Evolutionary conservation across 2,329 filamentous ascomycete genomes (phyloP).

Genomic region (Apiospora phragmitis): DNA sequence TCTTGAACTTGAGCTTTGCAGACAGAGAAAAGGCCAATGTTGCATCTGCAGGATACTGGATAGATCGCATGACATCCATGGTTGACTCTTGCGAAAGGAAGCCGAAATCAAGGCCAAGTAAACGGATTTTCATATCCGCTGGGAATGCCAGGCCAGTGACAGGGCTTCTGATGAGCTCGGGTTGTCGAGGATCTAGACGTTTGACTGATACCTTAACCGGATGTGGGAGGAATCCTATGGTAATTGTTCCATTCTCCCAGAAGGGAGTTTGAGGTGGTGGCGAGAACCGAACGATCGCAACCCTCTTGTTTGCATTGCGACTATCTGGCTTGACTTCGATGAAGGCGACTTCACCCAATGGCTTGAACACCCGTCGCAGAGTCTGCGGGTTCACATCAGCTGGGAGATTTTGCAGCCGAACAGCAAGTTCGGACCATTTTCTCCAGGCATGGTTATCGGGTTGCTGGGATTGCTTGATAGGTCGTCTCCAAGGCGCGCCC

Average conservation of each 20-base stretch:
- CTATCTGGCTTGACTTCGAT: conserved; percentile 56
- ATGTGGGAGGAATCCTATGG: not conserved
- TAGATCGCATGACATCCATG: conserved; percentile 61
- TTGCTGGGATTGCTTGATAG: not conserved
- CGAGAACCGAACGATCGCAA: conserved; percentile 56
- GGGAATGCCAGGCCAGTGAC: conserved; percentile 32
- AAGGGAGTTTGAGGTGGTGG: conserved; percentile 55
- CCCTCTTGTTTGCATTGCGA: conserved; percentile 38
- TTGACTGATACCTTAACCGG: conserved; percentile 18
- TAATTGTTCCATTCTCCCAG: conserved; percentile 42
- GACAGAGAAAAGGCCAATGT: conserved; percentile 33
- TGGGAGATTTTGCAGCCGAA: conserved; percentile 37
- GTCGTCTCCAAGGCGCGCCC: not conserved
- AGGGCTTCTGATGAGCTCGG: conserved; percentile 28
- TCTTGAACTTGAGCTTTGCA: conserved; percentile 40
- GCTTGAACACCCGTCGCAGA: conserved; percentile 53
- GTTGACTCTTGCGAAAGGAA: conserved; percentile 51
- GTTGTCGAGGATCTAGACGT: not conserved
- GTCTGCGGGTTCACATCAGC: conserved; percentile 37
- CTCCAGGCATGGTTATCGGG: not conserved
- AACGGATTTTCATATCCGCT: conserved; percentile 40
- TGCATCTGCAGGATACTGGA: conserved; percentile 19
- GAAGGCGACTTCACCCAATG: conserved; percentile 52
- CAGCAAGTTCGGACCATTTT: conserved; percentile 32
- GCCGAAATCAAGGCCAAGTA: conserved; percentile 61